Base-by-base conservation (phyloP, 495 filamentous ascomycete genomes). In the Podospora conica region DNA sequence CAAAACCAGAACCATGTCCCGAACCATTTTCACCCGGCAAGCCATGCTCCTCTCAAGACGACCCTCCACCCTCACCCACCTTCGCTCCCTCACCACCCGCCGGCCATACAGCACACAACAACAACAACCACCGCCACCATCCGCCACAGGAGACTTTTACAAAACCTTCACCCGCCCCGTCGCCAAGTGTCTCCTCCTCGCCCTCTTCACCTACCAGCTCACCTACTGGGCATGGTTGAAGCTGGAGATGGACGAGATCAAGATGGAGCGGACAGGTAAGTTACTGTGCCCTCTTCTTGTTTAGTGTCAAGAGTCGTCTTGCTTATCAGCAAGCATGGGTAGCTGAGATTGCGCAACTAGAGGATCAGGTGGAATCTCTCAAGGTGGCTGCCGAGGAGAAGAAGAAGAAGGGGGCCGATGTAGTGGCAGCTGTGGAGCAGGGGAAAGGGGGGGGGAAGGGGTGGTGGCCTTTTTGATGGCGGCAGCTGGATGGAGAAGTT, bases 191-290 rank as follows among this genome's bases (percentile, higher is more conserved):
- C 89, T 96, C 71, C 83, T 97, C 9, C 87, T 92, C 60, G 91
- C 92, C 15, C 81, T 97, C 23, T 89, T 96, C 76, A 91, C 89
- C 0, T 98, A 96, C 78, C 95, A 98, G 75, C 71, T 91, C 10
- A 76, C 86, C 24, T 96, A 97, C 77, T 96, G 86, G 85, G 78
- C 81, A 22, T 98, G 94, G 95, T 65, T 86, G 76, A 95, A 91
- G 78, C 80, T 98, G n/a, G 94, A 97, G 78, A 83, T 81, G 62
- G 82, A 91, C 66, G 91, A 93, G 74, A 78, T 82, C 28, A 90
- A 86, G 77, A 78, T 81, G 11, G 81, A 88, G 55, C 86, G 86
- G 73, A 82, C 81, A 68, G 78, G 81, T 78, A 65, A 7, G 40
- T n/a, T n/a, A n/a, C 1, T 64, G 71, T 70, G 0, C 29, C 40